Conservation (phyloP, 345 rosid genomes). For the Firmiana major region DNA sequence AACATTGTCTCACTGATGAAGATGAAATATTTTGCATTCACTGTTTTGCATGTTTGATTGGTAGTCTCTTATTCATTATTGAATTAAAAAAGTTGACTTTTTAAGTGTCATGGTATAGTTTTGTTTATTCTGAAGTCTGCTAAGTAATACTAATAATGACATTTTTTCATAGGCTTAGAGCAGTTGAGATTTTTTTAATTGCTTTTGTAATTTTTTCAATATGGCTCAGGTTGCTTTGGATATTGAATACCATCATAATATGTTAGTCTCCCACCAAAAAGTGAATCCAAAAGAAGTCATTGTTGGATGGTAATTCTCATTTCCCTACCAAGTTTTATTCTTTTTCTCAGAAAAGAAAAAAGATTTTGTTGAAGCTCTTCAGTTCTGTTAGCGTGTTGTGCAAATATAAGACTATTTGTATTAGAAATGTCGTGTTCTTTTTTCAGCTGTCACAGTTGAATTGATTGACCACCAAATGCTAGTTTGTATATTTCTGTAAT, state of each 20-base stretch:
- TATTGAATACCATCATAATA: conserved; percentile 90
- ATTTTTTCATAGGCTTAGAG: background rate
- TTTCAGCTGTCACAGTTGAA: background rate
- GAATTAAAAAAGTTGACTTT: background rate
- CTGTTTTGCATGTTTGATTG: background rate
- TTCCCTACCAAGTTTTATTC: background rate
- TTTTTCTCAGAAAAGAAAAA: background rate
- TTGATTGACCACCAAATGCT: background rate
- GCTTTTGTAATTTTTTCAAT: background rate
- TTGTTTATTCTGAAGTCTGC: background rate
- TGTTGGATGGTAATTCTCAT: conserved; percentile 79
- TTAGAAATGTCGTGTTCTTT: background rate
- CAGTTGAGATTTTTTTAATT: background rate
- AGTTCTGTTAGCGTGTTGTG: background rate
- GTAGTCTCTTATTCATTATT: too few species aligned
- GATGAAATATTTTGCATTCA: background rate
- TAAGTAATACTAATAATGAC: background rate
- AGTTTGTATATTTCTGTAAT: background rate
- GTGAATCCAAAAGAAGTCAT: conserved; percentile 94
- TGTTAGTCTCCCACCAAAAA: conserved; percentile 79
- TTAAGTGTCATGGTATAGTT: background rate
- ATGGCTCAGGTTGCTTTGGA: conserved; percentile 80
- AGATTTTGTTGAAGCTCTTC: background rate
- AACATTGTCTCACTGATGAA: background rate
- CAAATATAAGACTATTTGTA: background rate